Base-by-base conservation (phyloP, 176 grass and related monocot species). In the Phragmites australis region DNA sequence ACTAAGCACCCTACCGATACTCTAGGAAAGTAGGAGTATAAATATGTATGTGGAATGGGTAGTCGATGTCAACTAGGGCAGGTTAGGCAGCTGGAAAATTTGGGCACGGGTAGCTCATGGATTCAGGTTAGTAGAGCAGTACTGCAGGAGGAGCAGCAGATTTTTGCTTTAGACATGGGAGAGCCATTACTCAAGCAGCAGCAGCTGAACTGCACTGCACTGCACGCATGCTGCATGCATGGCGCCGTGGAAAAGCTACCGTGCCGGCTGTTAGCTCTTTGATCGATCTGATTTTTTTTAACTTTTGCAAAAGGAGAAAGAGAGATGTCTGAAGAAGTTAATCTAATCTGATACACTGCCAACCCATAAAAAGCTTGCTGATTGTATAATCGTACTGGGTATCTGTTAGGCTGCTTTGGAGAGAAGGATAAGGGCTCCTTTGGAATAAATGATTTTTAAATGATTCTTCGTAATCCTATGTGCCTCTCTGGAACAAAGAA, bases 151-250 rank as follows among this genome's bases (percentile, higher is more conserved):
- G n/a, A 80, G 41, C 17, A 57, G 16, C 19, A 56, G 79, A 12
- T 22, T n/a, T 58, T 22, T 60, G 34, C 76, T 84, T 84, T 84
- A 44, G 62, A 16, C 87, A 84, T 68, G 75, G 81, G 87, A 85
- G 52, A 32, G 37, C 55, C 69, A 89, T 85, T 81, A 85, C 70
- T 45, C 50, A 47, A 65, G 50, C 60, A 9, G 14, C 31, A 66
- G 77, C 57, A 68, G 82, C 76, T 84, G 76, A n/a, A n/a, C 62
- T 65, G 46, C 84, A 70, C 87, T 68, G 25, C 61, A 78, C 43
- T 62, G 68, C 60, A 60, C 61, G 21, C 22, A 58, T 67, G 59
- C 52, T 61, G 63, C 81, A 89, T 82, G 46, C 65, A 43, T 8
- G n/a, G n/a, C n/a, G 9, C 45, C 26, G 47, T 45, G 54, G 65